Evolutionary conservation across 768 basidiomycete species (phyloP).

Genomic region (Mycena chlorophos): DNA sequence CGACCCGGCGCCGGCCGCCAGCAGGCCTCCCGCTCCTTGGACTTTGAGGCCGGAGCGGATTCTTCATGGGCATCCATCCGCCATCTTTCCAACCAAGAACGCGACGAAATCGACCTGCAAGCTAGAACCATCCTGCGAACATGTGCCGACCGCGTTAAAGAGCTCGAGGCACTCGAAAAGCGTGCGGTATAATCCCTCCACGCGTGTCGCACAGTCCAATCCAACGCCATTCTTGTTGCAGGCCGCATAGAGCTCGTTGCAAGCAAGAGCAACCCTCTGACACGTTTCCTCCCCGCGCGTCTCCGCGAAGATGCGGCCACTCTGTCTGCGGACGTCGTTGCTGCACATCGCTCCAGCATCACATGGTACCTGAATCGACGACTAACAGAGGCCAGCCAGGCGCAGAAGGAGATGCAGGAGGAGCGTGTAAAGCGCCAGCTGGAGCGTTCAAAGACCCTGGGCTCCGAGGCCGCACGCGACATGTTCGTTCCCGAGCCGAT

Average conservation of each 20-base stretch:
- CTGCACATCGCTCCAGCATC: constrained; percentile 91
- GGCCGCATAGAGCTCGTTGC: constrained; percentile 69
- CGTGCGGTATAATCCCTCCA: constrained; percentile 51
- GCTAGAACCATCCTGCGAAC: constrained; percentile 81
- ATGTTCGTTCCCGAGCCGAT: constrained; percentile 23
- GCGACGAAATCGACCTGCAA: constrained; percentile 95
- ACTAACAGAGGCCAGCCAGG: constrained; percentile 76
- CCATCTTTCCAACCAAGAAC: constrained; percentile 82
- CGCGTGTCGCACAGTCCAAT: constrained; percentile 8
- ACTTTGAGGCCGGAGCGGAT: constrained; percentile 51
- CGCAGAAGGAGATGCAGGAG: constrained; percentile 88
- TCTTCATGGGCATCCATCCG: constrained; percentile 64
- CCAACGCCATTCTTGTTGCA: constrained; percentile 34
- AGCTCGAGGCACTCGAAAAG: constrained; percentile 87
- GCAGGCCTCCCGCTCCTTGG: constrained; percentile 53
- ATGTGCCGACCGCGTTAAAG: constrained; percentile 83
- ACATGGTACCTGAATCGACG: constrained; percentile 88
- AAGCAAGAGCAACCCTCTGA: constrained; percentile 61
- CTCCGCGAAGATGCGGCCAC: constrained; percentile 58
- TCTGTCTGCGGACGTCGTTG: constrained; percentile 65
- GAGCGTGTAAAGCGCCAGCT: constrained; percentile 86
- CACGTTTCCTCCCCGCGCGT: constrained; percentile 70
- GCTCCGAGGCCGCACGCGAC: constrained; percentile 74
- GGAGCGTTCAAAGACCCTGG: constrained; percentile 81
- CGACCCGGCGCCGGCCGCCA: constrained; percentile 52